phyloP scores from a whole-genome alignment of 1,284 basidiomycete species.

The Austroboletus niveus region DNA sequence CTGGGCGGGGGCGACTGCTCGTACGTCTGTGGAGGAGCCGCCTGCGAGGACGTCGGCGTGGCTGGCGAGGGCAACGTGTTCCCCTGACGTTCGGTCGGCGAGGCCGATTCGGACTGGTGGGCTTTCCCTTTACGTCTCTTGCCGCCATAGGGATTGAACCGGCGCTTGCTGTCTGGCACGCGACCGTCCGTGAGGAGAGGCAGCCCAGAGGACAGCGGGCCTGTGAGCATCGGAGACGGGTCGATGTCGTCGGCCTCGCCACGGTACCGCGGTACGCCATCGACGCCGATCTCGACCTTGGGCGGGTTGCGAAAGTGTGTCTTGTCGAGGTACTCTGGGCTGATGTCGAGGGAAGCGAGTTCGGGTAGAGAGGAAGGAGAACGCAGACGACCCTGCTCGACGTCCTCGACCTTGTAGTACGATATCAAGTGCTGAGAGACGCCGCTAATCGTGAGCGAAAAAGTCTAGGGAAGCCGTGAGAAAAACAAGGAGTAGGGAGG shows the following conservation, averaged over 20 bases:
- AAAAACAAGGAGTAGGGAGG: conserved; percentile 2
- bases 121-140: conserved; percentile 39
- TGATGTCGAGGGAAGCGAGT: conserved; percentile 82
- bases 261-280: conserved; percentile 80
- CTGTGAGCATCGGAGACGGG: conserved; percentile 44
- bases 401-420: conserved; percentile 93
- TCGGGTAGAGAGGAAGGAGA: conserved; percentile 89
- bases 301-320: conserved; percentile 90
- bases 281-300: conserved; percentile 79
- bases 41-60: conserved; percentile 29
- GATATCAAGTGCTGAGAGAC: conserved; percentile 94
- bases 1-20: conserved; percentile 24
- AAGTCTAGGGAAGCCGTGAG: conserved; percentile 61
- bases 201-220: conserved; percentile 49
- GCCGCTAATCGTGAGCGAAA: conserved; percentile 83
- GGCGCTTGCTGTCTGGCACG: conserved; percentile 45
- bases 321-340: conserved; percentile 86
- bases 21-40: conserved; percentile 23
- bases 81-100: conserved; percentile 29
- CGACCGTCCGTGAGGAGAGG: conserved; percentile 52
- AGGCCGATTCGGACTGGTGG: conserved; percentile 26
- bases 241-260: conserved; percentile 73
- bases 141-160: conserved; percentile 50
- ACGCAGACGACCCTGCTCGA: conserved; percentile 82
- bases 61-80: conserved; percentile 29